Evolutionary conservation across 306 rosid species (phyloP).

Genomic region (Fragaria iinumae): DNA sequence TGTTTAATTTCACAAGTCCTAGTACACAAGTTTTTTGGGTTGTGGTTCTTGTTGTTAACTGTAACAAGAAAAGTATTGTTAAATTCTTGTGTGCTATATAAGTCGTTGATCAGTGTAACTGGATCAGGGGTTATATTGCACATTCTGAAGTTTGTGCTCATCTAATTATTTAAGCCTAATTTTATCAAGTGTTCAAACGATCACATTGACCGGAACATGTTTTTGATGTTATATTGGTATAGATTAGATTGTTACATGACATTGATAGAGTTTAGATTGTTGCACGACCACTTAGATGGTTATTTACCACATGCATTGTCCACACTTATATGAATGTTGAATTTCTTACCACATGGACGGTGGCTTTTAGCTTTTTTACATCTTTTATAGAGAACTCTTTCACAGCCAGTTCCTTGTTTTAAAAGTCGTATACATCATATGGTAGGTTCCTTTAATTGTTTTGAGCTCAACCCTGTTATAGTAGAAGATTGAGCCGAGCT

Average conservation of each 20-base stretch:
- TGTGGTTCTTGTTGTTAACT: conserved; percentile 6
- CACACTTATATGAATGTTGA: not conserved
- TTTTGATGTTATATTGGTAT: not conserved
- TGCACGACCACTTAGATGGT: not conserved
- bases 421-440: not conserved
- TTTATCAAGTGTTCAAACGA: not conserved
- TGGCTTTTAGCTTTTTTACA: not conserved
- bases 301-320: not conserved
- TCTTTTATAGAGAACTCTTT: not conserved
- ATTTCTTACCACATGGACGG: not conserved
- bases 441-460: not conserved
- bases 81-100: not conserved
- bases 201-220: not conserved
- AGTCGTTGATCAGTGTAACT: not conserved
- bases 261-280: not conserved
- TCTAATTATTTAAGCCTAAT: not conserved
- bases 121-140: not conserved
- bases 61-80: not conserved
- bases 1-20: not conserved
- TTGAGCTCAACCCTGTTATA: not conserved
- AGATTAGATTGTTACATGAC: not conserved
- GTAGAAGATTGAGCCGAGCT: not conserved
- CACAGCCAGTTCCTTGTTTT: not conserved
- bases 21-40: not conserved
- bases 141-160: not conserved